Evolutionary conservation across 73 alveolate genomes (phyloP).

Genomic region (Paramecium sexaurelia): DNA sequence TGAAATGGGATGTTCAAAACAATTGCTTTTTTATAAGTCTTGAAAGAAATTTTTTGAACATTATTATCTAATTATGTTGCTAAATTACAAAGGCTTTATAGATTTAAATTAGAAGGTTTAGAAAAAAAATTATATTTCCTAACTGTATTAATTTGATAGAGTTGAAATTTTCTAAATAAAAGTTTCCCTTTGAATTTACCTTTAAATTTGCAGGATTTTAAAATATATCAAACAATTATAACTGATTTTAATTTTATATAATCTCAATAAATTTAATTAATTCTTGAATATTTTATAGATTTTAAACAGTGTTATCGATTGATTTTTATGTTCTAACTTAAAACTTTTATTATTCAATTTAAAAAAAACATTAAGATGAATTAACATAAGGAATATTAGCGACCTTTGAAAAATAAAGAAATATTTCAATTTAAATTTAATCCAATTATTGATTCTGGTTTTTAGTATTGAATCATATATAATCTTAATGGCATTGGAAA

Average conservation of each 20-base stretch:
- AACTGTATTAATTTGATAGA: no score
- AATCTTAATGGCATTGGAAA: no score
- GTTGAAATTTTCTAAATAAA: no score
- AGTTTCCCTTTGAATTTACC: background rate
- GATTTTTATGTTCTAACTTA: background rate
- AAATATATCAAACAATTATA: background rate
- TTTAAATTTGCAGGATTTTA: background rate
- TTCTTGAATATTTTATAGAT: background rate
- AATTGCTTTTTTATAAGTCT: no score
- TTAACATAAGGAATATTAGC: background rate
- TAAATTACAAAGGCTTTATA: no score
- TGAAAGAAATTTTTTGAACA: no score
- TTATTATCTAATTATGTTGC: no score
- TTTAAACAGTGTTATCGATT: background rate
- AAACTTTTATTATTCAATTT: background rate
- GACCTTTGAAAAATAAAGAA: background rate
- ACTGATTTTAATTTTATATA: background rate
- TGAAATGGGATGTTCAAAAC: no score
- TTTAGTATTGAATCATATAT: no score
- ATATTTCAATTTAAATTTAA: background rate
- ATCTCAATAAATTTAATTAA: background rate
- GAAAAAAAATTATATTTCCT: no score
- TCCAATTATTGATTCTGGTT: no score
- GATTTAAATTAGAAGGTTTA: no score
- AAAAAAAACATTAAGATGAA: background rate